Conservation (phyloP, 768 basidiomycete genomes). For the Rhodotorula toruloides region DNA sequence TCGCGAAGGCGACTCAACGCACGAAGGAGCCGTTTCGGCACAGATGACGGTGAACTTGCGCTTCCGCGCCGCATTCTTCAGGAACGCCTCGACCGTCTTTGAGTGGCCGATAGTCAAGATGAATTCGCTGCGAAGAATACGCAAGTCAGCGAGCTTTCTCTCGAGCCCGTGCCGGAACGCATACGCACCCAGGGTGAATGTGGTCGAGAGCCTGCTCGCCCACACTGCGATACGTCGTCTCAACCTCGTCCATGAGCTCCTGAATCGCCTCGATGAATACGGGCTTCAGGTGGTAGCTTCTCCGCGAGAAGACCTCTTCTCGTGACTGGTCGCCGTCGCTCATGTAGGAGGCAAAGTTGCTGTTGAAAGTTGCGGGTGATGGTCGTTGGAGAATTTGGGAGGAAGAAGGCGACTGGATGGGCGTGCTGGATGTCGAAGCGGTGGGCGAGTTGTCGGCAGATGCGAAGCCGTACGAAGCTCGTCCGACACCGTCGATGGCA, state of each 20-base stretch:
- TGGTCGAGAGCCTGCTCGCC: slow-evolving; percentile 92
- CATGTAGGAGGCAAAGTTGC: slow-evolving; percentile 7
- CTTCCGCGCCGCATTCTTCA: slow-evolving; percentile 81
- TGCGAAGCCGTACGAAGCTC: background rate
- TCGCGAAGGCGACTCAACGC: slow-evolving; percentile 45
- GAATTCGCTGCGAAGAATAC: slow-evolving; percentile 68
- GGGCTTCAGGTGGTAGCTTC: slow-evolving; percentile 61
- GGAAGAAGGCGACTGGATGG: slow-evolving; percentile 13
- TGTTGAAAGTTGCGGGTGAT: slow-evolving; percentile 2
- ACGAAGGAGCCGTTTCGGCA: slow-evolving; percentile 92
- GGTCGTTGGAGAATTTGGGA: slow-evolving; percentile 24
- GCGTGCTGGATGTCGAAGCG: slow-evolving; percentile 3
- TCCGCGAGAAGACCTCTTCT: slow-evolving; percentile 45
- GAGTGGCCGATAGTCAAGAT: slow-evolving; percentile 92
- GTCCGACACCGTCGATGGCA: background rate
- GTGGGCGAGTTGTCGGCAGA: slow-evolving; percentile 4
- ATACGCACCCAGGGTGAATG: slow-evolving; percentile 89
- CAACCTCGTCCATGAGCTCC: slow-evolving; percentile 90
- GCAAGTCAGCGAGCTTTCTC: background rate
- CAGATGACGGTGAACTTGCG: slow-evolving; percentile 94
- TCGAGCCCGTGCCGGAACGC: background rate
- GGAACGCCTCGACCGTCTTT: slow-evolving; percentile 84
- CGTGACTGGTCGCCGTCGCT: slow-evolving; percentile 15
- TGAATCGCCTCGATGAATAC: slow-evolving; percentile 95
- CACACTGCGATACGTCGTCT: slow-evolving; percentile 90